phyloP scores from a whole-genome alignment of 1,284 basidiomycete species.

The Cryptococcus wingfieldii region DNA sequence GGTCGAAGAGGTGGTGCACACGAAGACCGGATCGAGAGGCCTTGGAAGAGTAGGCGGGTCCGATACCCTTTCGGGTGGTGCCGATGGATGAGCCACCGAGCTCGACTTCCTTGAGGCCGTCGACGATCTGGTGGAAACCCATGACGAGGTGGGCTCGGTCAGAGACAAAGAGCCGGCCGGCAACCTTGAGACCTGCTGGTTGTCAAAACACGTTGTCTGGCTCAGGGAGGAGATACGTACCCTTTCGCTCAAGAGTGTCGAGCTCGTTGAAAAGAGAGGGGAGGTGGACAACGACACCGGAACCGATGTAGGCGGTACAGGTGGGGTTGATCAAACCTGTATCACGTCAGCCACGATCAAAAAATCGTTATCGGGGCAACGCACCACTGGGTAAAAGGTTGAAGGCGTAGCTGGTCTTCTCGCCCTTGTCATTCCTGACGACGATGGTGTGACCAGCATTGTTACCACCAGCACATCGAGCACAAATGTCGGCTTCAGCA shows the following conservation, averaged over 20 bases:
- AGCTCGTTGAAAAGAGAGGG: constrained; percentile 94
- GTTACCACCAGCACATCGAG: constrained; percentile 95
- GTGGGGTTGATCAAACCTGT: constrained; percentile 83
- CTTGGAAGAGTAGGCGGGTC: constrained; percentile 96
- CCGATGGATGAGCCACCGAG: constrained; percentile 92
- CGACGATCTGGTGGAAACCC: constrained; percentile 99
- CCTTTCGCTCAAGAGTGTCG: constrained; percentile 79
- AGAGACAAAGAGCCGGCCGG: constrained; percentile 81
- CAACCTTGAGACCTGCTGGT: constrained; percentile 72
- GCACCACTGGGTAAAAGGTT: constrained; percentile 89
- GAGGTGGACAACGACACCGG: constrained; percentile 90
- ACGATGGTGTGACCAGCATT: constrained; percentile 99
- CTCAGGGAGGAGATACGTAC: constrained; percentile 50
- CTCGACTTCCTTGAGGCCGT: constrained; percentile 96
- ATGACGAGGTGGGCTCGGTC: constrained; percentile 96
- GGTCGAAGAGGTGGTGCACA: constrained; percentile 94
- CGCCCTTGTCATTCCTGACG: constrained; percentile 64
- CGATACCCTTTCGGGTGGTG: constrained; percentile 96
- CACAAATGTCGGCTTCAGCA: constrained; percentile 85
- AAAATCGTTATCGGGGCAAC: constrained; percentile 29
- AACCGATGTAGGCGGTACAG: constrained; percentile 84
- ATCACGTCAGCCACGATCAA: not conserved
- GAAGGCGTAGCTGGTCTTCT: constrained; percentile 84
- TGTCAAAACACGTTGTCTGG: not conserved
- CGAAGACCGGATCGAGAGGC: constrained; percentile 92